Evolutionary conservation across 257 asterid species (phyloP).

Genomic region (Vinca minor): DNA sequence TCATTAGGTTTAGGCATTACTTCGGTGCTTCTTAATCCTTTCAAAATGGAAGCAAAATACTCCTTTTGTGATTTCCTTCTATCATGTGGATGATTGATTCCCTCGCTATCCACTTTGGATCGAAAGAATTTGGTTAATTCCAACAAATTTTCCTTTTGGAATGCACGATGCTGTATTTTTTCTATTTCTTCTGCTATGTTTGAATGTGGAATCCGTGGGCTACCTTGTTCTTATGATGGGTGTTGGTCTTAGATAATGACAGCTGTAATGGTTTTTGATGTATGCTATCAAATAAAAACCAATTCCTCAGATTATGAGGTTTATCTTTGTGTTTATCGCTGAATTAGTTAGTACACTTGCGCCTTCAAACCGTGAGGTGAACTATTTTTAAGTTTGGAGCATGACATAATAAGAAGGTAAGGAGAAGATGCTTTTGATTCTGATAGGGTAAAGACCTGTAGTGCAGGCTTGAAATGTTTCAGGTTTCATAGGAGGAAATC

Average conservation of each 20-base stretch:
- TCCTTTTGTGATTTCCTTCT: too few species aligned
- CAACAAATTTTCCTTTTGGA: too few species aligned
- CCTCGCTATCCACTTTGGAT: too few species aligned
- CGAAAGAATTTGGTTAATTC: too few species aligned
- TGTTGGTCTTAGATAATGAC: not conserved
- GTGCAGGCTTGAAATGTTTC: not conserved
- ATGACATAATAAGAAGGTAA: not conserved
- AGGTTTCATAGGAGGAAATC: not conserved
- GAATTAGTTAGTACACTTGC: not conserved
- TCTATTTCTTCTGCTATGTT: conserved; percentile 1
- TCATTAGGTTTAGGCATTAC: too few species aligned
- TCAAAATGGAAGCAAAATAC: too few species aligned
- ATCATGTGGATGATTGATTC: too few species aligned
- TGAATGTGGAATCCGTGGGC: not conserved
- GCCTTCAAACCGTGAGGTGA: not conserved
- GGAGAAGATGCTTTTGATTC: not conserved
- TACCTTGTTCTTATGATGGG: not conserved
- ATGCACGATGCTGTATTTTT: not conserved
- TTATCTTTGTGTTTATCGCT: not conserved
- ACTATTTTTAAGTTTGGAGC: not conserved
- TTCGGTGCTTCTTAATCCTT: too few species aligned
- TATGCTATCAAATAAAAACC: not conserved
- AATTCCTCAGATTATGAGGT: not conserved
- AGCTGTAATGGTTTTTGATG: not conserved
- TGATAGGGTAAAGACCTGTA: not conserved